Conservation (phyloP, 768 basidiomycete genomes). For the Hygrophorus russula region DNA sequence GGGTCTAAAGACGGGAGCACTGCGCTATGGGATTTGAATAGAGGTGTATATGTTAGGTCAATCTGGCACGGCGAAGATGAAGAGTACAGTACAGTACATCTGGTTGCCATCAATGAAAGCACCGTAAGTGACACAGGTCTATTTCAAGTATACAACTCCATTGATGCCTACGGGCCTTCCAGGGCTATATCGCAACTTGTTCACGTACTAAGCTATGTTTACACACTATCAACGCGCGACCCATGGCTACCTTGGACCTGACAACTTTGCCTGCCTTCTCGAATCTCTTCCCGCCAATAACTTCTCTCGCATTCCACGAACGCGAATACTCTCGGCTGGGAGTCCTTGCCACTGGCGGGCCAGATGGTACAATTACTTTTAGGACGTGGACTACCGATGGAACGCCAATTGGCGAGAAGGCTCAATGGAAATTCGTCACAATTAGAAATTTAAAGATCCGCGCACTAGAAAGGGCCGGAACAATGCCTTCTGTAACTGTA, state of each 20-base stretch:
- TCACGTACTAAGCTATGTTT: conserved; percentile 60
- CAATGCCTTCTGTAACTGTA: conserved; percentile 57
- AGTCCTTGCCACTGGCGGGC: conserved; percentile 69
- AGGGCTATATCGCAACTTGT: conserved; percentile 87
- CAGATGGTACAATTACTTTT: conserved; percentile 69
- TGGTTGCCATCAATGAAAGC: conserved; percentile 76
- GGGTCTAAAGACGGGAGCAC: conserved; percentile 82
- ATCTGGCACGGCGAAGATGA: conserved; percentile 54
- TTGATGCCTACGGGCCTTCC: conserved; percentile 1
- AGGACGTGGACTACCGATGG: conserved; percentile 78
- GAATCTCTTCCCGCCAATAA: conserved; percentile 43
- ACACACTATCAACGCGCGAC: conserved; percentile 80
- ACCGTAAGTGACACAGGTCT: conserved; percentile 41
- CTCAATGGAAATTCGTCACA: conserved; percentile 66
- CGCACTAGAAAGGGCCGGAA: conserved; percentile 18
- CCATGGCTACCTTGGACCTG: conserved; percentile 62
- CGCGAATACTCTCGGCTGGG: conserved; percentile 75
- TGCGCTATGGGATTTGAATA: conserved; percentile 84
- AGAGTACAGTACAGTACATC: conserved; percentile 36
- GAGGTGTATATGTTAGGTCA: conserved; percentile 68
- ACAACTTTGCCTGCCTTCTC: conserved; percentile 27
- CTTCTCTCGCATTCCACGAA: conserved; percentile 78
- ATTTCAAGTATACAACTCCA: neutral
- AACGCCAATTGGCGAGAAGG: conserved; percentile 52
- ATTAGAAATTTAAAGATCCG: conserved; percentile 48